These are phyloP conservation scores for Zoysia japonica DNA, from an alignment of 176 grass and related monocot species.

Conservation along the genomic window DNA sequence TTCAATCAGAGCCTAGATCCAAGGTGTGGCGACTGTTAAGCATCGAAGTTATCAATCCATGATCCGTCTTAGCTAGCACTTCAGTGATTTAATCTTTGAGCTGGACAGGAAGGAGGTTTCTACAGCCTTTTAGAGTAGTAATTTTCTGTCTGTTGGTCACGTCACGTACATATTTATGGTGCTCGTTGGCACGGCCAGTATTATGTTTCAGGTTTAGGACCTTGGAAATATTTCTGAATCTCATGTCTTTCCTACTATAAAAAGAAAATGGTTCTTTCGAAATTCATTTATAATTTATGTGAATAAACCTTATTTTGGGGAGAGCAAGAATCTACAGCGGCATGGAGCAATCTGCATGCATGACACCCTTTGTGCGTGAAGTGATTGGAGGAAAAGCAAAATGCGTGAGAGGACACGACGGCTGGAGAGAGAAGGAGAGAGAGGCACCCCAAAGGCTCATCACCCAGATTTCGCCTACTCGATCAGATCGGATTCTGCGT, in stretches of 20 bases:
- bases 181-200: no score
- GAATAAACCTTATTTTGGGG: no score
- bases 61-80: constrained; percentile 36
- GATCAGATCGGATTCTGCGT: constrained; percentile 40
- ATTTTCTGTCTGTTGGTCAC: no score
- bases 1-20: no score
- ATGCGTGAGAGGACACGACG: constrained; percentile 42
- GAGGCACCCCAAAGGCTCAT: constrained; percentile 17
- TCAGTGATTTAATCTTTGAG: constrained; percentile 5
- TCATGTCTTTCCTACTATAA: no score
- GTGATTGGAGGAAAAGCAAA: constrained; percentile 43
- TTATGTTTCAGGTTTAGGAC: no score
- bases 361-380: constrained; percentile 43
- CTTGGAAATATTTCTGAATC: no score
- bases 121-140: no score
- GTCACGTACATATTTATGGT: no score
- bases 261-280: no score
- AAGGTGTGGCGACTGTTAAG: not conserved
- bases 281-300: no score
- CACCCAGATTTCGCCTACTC: constrained; percentile 18
- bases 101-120: not conserved
- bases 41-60: not conserved
- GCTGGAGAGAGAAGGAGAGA: not conserved
- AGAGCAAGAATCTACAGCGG: constrained; percentile 32
- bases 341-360: constrained; percentile 39